Base-by-base conservation (phyloP, 2,329 filamentous ascomycete species). In the Pseudogymnoascus sp. region DNA sequence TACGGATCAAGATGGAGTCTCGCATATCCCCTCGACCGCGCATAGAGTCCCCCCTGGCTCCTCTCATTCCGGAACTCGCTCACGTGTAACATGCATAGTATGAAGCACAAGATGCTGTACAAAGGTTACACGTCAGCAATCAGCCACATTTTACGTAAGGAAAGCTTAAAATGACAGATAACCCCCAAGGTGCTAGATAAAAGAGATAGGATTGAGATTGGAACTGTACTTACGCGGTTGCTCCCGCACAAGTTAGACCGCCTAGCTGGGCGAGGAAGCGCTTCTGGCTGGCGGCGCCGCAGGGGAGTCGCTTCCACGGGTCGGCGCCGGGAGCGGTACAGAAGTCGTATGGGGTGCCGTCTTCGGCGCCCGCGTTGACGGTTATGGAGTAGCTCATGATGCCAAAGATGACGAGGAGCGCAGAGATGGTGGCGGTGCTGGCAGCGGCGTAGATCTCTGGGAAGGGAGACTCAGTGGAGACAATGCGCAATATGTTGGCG, bases 1-100 rank as follows among this genome's bases (percentile, higher is more conserved):
- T 57, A 57, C 6, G 55, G 55, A n/a, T 57, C 18, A 8, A 57
- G 55, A 28, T 35, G 13, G 9, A 57, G 55, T 12, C 55, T 57
- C 33, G 21, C 28, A 26, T 57, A 57, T 57, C 55, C 55, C 55
- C 34, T 37, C 55, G 30, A 5, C 30, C 55, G 8, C 9, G 13
- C 55, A 23, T 35, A 57, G 7, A 35, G 13, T 2, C 55, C 21
- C 1, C 55, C 55, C 18, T 15, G 19, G 9, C 28, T 30, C 34
- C 8, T 28, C 30, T 37, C n/a, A 23, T 57, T 57, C 55, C 34
- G 18, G 30, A 30, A 10, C 55, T 57, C 55, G 30, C 12, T 38
- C 30, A 38, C 55, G 21, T 57, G 55, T 30, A 57, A 9, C 30
- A 35, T 23, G 18, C 7, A 35, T 38, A 57, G 23, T 13, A 57